Evolutionary conservation across 1,284 basidiomycete genomes (phyloP).

Genomic region (Ganoderma meredithae): DNA sequence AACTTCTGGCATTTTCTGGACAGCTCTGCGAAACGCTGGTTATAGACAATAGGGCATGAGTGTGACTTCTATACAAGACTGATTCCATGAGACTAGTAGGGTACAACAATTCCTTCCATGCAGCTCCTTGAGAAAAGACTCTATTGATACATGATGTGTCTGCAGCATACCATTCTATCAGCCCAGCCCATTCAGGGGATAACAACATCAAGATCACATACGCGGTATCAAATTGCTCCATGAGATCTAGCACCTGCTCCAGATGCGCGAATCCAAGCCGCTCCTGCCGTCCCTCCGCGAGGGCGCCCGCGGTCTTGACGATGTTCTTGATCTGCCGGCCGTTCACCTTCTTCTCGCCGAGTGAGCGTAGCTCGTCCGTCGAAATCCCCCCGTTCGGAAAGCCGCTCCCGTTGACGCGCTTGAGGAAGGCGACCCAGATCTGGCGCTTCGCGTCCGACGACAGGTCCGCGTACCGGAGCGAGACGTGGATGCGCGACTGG

Average conservation of each 20-base stretch:
- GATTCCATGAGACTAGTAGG: not conserved
- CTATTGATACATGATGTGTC: constrained; percentile 39
- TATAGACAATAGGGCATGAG: not conserved
- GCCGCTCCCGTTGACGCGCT: constrained; percentile 49
- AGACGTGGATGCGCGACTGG: constrained; percentile 71
- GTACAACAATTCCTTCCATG: constrained; percentile 10
- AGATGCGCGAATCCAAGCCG: constrained; percentile 56
- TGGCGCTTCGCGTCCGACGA: constrained; percentile 56
- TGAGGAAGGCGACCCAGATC: constrained; percentile 67
- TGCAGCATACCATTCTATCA: constrained; percentile 4
- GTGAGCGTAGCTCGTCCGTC: constrained; percentile 50
- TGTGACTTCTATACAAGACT: constrained; percentile 7
- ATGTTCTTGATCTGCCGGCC: constrained; percentile 74
- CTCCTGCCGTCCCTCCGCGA: constrained; percentile 58
- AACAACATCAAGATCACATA: constrained; percentile 37
- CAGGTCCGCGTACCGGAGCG: constrained; percentile 66
- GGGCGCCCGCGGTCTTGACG: constrained; percentile 63
- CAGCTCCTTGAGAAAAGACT: constrained; percentile 9
- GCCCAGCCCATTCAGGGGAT: not conserved
- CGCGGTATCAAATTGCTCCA: constrained; percentile 65
- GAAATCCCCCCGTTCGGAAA: constrained; percentile 44
- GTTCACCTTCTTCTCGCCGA: constrained; percentile 61
- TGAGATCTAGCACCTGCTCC: constrained; percentile 62
- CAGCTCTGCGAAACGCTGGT: not conserved
- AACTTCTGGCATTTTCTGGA: not conserved